Conservation (phyloP, 2,329 filamentous ascomycete genomes). For the Microascus cirrosus region DNA sequence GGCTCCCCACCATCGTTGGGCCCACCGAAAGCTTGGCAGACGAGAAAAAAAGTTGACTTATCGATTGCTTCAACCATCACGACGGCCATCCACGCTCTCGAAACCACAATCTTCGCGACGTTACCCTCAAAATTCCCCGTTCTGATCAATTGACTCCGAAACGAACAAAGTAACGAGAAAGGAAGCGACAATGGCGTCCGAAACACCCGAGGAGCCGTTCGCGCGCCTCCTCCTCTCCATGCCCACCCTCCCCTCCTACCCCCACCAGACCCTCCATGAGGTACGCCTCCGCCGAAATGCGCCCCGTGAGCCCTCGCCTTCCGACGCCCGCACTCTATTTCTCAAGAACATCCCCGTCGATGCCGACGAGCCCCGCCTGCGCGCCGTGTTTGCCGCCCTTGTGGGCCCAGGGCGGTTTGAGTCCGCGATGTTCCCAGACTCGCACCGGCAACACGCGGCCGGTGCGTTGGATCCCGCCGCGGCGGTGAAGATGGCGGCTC, state of each 20-base stretch:
- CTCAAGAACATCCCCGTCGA: slow-evolving; percentile 84
- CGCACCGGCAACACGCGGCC: slow-evolving; percentile 25
- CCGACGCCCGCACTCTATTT: slow-evolving; percentile 74
- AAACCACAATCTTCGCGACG: background rate
- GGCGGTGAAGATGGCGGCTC: slow-evolving; percentile 24
- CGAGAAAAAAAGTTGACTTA: background rate
- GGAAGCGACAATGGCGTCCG: slow-evolving; percentile 5
- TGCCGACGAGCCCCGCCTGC: slow-evolving; percentile 66
- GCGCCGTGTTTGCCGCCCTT: slow-evolving; percentile 61
- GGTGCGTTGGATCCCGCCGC: slow-evolving; percentile 15
- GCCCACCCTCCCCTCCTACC: slow-evolving; percentile 50
- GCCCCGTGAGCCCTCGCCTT: slow-evolving; percentile 62
- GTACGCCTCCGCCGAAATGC: slow-evolving; percentile 78
- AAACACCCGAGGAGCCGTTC: slow-evolving; percentile 42
- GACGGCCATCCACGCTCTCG: background rate
- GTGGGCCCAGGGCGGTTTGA: slow-evolving; percentile 73
- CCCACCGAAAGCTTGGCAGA: background rate
- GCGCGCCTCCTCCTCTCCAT: slow-evolving; percentile 58
- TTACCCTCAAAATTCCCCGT: background rate
- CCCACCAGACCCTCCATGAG: slow-evolving; percentile 59
- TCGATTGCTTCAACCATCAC: background rate
- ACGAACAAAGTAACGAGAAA: background rate
- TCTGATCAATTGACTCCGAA: background rate
- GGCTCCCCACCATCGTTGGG: background rate
- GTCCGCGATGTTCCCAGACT: slow-evolving; percentile 61